Percentiles rank a stretch among this genome's conserved stretches.
These are phyloP conservation scores for Didymella lethalis DNA, from an alignment of 2,329 filamentous ascomycete species.

Conservation along the genomic window DNA sequence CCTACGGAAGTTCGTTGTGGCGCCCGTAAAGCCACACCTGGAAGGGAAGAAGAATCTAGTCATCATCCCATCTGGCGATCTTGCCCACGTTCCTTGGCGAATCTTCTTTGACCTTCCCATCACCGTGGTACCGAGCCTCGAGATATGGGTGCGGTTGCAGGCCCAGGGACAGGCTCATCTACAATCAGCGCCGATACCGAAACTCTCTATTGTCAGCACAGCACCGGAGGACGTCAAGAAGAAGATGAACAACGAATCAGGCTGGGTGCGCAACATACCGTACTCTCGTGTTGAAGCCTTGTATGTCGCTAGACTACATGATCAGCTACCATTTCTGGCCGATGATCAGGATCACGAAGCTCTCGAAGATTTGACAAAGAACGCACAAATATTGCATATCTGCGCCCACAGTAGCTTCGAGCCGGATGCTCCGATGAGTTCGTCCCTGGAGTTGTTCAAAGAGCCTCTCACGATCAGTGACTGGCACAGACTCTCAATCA, in stretches of 20 bases:
- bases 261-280: constrained; percentile 1
- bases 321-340: background rate
- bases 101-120: constrained; percentile 4
- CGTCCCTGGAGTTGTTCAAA: background rate
- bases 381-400: background rate
- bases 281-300: constrained; percentile 7
- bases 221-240: background rate
- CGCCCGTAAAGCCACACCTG: background rate
- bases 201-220: background rate
- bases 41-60: background rate
- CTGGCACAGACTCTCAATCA: background rate
- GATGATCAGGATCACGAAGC: background rate
- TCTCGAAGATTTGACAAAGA: background rate
- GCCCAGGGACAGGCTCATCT: background rate
- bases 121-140: constrained; percentile 1
- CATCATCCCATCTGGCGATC: constrained; percentile 6
- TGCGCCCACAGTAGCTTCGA: constrained; percentile 2
- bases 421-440: background rate
- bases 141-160: background rate
- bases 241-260: background rate
- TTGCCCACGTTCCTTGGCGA: constrained; percentile 4
- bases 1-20: background rate
- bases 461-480: background rate
- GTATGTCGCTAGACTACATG: background rate
- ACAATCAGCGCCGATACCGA: background rate